These are phyloP conservation scores for Raphanus raphanistrum DNA, from an alignment of 345 rosid genomes.

Conservation along the genomic window DNA sequence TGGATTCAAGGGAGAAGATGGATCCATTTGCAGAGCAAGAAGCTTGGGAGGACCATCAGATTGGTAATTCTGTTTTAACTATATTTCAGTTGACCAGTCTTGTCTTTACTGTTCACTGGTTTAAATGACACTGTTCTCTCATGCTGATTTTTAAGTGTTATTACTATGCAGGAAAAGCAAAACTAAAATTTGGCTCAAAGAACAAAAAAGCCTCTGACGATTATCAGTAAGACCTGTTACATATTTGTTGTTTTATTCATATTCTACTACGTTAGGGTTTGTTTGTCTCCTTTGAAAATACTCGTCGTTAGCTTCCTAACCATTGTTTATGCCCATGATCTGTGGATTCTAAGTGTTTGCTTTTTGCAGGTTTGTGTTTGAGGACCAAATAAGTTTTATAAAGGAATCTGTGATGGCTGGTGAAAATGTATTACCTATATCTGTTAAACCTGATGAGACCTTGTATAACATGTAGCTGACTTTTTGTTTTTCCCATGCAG, in stretches of 20 bases:
- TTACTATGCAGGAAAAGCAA: conserved; percentile 71
- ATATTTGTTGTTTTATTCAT: conserved; percentile 11
- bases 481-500: conserved; percentile 42
- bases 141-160: conserved; percentile 10
- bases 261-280: background rate
- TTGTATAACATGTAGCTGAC: conserved; percentile 16
- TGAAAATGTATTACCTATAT: conserved; percentile 58
- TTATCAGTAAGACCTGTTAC: conserved; percentile 60
- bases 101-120: conserved; percentile 16
- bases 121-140: conserved; percentile 15
- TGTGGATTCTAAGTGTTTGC: background rate
- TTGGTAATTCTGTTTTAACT: conserved; percentile 48
- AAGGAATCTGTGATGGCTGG: conserved; percentile 84
- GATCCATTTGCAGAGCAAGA: conserved; percentile 99
- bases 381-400: conserved; percentile 92
- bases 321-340: conserved; percentile 9
- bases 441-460: conserved; percentile 9
- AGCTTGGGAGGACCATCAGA: conserved; percentile 99
- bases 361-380: conserved; percentile 71
- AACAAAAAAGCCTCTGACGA: conserved; percentile 67
- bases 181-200: conserved; percentile 78
- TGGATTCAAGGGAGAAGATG: conserved; percentile 77
- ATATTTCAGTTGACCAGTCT: background rate
- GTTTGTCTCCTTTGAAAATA: conserved; percentile 12
- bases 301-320: background rate